Evolutionary conservation across 352 stramenopile species (phyloP), one percentile per base, ranked within the genome.

Genomic region (Phytophthora tentaculata): DNA sequence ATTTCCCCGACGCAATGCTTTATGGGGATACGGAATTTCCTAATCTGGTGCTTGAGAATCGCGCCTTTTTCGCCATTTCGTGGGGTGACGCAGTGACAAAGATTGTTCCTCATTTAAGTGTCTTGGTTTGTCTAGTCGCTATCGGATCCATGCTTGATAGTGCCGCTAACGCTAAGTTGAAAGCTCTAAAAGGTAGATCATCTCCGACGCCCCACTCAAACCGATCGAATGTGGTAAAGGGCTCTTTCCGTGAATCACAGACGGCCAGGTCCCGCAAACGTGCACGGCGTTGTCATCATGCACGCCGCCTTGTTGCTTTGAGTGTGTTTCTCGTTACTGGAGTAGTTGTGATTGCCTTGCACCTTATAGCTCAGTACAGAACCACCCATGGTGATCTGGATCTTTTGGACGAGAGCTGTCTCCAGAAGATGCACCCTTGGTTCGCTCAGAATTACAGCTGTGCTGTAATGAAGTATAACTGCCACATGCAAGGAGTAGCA

Each of bases 41-140:
- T 6, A 83, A 78, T 37, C 57, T 87, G 23, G 72, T 89, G 5
- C 67, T 79, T 14, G 78, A 89, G 48, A 79, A 80, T 58, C 75
- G 73, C 12, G 67, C 76, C 17, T 58, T 85, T 32, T 75, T 84
- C 49, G 71, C 68, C 5, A 68, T 67, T 13, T 77, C 64, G 16
- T 51, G 62, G 32, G 67, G 24, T 10, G 69, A 74, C 22, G 71
- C 69, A 14, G 60, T 64, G 3, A 74, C 56, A 32, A 82, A 74
- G 16, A 45, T 67, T 2, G 63, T 83, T 16, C 79, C 75, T 2
- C 78, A 86, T 24, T 1, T 77, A 0, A 82, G 75, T 60, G 73
- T 76, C 13, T 78, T 78, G 23, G 47, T 67, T 32, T 79, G 60
- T 56, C 53, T 77, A 23, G 62, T 70, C n/a, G 52, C 70, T 12